Evolutionary conservation across 1,139 yeast genomes (phyloP).

Genomic region (Blastobotrys indianensis): DNA sequence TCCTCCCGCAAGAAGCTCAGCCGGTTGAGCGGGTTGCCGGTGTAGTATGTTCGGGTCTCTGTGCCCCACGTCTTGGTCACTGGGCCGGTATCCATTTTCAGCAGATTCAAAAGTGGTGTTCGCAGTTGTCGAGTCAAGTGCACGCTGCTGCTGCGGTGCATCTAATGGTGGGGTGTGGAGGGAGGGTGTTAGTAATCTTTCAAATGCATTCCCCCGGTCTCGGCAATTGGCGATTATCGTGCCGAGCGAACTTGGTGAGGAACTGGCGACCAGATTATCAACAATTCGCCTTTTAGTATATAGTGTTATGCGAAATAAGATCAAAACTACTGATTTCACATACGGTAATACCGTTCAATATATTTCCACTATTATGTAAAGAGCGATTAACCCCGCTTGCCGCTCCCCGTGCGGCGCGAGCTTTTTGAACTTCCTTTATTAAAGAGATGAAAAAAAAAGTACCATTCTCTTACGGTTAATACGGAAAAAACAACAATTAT

Average conservation of each 20-base stretch:
- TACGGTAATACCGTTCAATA: too few relatives aligned
- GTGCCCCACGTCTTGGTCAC: constrained; percentile 19
- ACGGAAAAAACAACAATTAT: too few relatives aligned
- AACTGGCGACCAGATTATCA: too few relatives aligned
- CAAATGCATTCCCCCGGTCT: too few relatives aligned
- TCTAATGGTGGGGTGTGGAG: neutral
- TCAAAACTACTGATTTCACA: too few relatives aligned
- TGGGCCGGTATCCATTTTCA: constrained; percentile 15
- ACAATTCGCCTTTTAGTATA: too few relatives aligned
- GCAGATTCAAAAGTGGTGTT: neutral
- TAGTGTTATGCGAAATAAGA: too few relatives aligned
- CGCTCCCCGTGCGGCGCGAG: too few relatives aligned
- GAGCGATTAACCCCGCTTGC: too few relatives aligned
- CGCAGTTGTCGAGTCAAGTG: neutral
- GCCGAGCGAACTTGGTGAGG: neutral
- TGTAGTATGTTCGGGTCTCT: constrained; percentile 14
- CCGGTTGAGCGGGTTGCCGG: constrained; percentile 47
- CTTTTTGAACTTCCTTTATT: neutral
- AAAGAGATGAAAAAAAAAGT: too few relatives aligned
- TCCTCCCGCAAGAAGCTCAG: constrained; percentile 75
- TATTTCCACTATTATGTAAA: too few relatives aligned
- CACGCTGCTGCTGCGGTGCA: neutral
- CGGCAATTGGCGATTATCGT: neutral
- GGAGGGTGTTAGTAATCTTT: neutral
- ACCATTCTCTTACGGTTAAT: neutral